Evolutionary conservation across 2,329 filamentous ascomycete genomes (phyloP).

Genomic region (Diplodia corticola): DNA sequence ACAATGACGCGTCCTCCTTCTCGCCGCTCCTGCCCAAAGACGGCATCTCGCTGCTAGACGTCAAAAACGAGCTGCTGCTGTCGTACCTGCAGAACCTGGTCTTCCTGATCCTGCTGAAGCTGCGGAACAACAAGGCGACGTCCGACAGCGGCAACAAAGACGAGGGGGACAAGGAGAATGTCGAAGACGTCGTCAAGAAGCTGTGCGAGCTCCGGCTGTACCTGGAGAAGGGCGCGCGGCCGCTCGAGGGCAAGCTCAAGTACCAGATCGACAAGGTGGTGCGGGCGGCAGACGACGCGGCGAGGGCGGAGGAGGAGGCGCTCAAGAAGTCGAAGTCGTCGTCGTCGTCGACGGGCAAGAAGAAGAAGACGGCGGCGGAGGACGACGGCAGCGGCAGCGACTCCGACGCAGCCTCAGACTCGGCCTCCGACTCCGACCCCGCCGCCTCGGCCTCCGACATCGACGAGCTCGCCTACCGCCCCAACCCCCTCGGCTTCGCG

Average conservation of each 20-base stretch:
- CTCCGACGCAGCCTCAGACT: constrained; percentile 39
- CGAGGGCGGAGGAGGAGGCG: constrained; percentile 46
- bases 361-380: constrained; percentile 35
- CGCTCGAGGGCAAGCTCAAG: constrained; percentile 83
- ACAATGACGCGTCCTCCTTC: constrained; percentile 40
- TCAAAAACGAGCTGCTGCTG: constrained; percentile 95
- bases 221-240: constrained; percentile 87
- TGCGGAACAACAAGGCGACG: constrained; percentile 55
- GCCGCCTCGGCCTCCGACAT: constrained; percentile 42
- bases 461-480: constrained; percentile 63
- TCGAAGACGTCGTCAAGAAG: constrained; percentile 74
- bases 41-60: constrained; percentile 90
- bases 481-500: constrained; percentile 55
- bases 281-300: constrained; percentile 76
- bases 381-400: constrained; percentile 45
- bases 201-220: constrained; percentile 91
- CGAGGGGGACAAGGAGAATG: constrained; percentile 38
- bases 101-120: constrained; percentile 78
- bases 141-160: constrained; percentile 30
- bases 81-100: constrained; percentile 94
- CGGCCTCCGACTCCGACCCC: constrained; percentile 49
- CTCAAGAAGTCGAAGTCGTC: constrained; percentile 35
- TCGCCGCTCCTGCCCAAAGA: constrained; percentile 70
- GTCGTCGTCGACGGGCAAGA: constrained; percentile 27
- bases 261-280: constrained; percentile 97